phyloP scores from a whole-genome alignment of 73 alveolate species.

The Paramecium sonneborni region DNA sequence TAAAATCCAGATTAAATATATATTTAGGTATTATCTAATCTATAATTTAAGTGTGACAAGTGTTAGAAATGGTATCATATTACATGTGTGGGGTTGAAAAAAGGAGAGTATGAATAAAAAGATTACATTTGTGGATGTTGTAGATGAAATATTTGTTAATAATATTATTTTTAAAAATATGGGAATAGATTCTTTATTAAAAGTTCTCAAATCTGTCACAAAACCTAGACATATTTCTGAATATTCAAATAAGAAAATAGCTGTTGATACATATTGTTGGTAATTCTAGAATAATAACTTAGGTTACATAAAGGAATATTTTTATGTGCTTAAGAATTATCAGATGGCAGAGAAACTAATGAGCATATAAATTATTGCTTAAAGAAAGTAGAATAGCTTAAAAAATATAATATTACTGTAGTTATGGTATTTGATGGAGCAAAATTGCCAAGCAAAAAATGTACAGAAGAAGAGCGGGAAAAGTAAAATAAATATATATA shows the following conservation, averaged over 20 bases:
- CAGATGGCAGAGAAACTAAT: slow-evolving; percentile 73
- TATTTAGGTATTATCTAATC: neutral
- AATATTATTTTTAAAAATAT: slow-evolving; percentile 5
- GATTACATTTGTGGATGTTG: slow-evolving; percentile 58
- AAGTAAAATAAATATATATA: slow-evolving; percentile 66
- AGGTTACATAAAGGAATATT: slow-evolving; percentile 94
- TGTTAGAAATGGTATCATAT: slow-evolving; percentile 45
- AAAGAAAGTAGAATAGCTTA: slow-evolving; percentile 81
- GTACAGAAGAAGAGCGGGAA: slow-evolving; percentile 85
- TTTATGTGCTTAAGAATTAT: slow-evolving; percentile 83
- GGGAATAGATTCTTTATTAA: slow-evolving; percentile 90
- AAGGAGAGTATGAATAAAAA: slow-evolving; percentile 24
- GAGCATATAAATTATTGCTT: slow-evolving; percentile 78
- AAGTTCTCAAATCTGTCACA: slow-evolving; percentile 80
- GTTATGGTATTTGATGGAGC: slow-evolving; percentile 98
- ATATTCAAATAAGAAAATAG: slow-evolving; percentile 83
- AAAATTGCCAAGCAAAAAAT: slow-evolving; percentile 88
- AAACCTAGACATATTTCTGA: slow-evolving; percentile 83
- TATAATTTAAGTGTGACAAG: slow-evolving; percentile 4
- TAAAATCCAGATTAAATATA: slow-evolving; percentile 17
- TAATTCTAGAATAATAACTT: neutral
- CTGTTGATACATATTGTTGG: slow-evolving; percentile 97
- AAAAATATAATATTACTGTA: slow-evolving; percentile 80
- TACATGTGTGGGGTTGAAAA: slow-evolving; percentile 30
- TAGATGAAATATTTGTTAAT: slow-evolving; percentile 66